phyloP scores from a whole-genome alignment of 129 eudicot genomes.

The Arctium lappa region DNA sequence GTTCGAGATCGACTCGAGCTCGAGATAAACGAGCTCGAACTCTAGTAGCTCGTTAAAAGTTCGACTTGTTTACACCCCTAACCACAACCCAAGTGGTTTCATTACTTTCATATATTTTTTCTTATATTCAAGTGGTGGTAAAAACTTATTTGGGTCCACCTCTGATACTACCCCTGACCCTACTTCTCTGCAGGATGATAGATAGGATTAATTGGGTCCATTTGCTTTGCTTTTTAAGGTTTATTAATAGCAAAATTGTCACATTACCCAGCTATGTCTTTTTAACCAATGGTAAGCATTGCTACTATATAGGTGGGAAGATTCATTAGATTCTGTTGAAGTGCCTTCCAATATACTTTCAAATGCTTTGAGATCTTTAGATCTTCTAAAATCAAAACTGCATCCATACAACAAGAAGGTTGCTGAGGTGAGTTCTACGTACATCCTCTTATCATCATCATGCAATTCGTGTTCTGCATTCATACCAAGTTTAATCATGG shows the following conservation, averaged over 20 bases:
- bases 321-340: slow-evolving; percentile 41
- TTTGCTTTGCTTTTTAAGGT: not conserved
- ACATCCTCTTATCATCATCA: not conserved
- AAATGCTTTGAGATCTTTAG: slow-evolving; percentile 43
- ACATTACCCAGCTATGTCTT: not conserved
- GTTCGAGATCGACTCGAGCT: too few species aligned
- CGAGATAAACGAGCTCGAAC: too few species aligned
- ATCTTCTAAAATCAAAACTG: slow-evolving; percentile 42
- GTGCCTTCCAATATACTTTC: slow-evolving; percentile 33
- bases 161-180: not conserved
- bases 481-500: slow-evolving; percentile 3
- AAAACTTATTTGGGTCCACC: too few species aligned
- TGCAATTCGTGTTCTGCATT: not conserved
- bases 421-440: slow-evolving; percentile 63
- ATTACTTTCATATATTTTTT: too few species aligned
- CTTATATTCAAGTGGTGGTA: too few species aligned
- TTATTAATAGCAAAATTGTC: too few species aligned
- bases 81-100: too few species aligned
- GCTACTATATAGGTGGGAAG: slow-evolving; percentile 46
- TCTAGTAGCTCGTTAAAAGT: too few species aligned
- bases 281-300: not conserved
- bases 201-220: not conserved
- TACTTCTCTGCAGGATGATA: not conserved
- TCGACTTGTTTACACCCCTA: too few species aligned
- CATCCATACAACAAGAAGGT: slow-evolving; percentile 83